phyloP scores from a whole-genome alignment of 306 rosid species.

The Quercus robur region DNA sequence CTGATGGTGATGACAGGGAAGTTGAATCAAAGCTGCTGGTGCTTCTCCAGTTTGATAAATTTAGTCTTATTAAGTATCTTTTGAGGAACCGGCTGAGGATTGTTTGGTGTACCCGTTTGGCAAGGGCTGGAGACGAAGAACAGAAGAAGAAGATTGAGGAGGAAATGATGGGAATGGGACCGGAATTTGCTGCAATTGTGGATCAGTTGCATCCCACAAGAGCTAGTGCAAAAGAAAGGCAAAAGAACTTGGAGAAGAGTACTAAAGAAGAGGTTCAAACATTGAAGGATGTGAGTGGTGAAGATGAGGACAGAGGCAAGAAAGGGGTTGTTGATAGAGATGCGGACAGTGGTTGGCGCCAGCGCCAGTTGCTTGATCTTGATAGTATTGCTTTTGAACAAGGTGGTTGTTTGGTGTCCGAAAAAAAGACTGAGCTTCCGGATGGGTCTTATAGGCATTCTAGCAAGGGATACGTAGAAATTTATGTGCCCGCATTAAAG shows the following conservation, averaged over 20 bases:
- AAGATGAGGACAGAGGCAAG: constrained; percentile 69
- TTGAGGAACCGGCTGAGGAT: constrained; percentile 69
- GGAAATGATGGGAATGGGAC: constrained; percentile 72
- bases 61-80: constrained; percentile 70
- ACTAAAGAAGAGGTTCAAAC: constrained; percentile 85
- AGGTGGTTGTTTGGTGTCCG: constrained; percentile 64
- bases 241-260: constrained; percentile 84
- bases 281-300: constrained; percentile 71
- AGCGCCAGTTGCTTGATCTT: constrained; percentile 82
- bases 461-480: constrained; percentile 82
- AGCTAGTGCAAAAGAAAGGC: constrained; percentile 89
- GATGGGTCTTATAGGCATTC: constrained; percentile 73
- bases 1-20: constrained; percentile 77
- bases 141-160: constrained; percentile 84
- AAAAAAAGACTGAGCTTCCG: constrained; percentile 68
- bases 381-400: constrained; percentile 74
- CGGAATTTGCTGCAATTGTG: constrained; percentile 71
- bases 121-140: constrained; percentile 79
- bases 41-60: constrained; percentile 67
- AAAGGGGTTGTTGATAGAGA: constrained; percentile 71
- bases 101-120: constrained; percentile 89
- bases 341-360: constrained; percentile 81
- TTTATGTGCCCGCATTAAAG: constrained; percentile 81
- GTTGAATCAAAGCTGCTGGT: constrained; percentile 71
- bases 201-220: constrained; percentile 91